A percentile compares a stretch with the other conserved stretches of the same genome.
Conservation (phyloP, 352 stramenopile species). For the Phytophthora syringae region DNA sequence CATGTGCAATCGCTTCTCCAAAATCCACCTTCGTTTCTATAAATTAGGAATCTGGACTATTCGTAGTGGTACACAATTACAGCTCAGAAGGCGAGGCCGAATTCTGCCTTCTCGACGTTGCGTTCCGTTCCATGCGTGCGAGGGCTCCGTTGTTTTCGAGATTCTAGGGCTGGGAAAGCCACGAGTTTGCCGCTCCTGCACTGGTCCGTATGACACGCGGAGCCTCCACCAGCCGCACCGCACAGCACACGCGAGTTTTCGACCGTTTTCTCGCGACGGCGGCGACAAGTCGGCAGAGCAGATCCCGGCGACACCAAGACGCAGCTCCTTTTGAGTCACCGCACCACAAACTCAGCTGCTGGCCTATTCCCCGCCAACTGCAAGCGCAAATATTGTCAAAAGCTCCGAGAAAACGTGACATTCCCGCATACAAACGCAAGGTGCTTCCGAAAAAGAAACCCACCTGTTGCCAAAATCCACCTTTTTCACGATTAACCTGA, state of each 20-base stretch:
- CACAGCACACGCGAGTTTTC: conserved; percentile 6
- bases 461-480: conserved; percentile 19
- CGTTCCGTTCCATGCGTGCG: too few species aligned
- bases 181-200: too few species aligned
- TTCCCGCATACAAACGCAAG: conserved; percentile 26
- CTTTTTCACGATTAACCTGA: too few species aligned
- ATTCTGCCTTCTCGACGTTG: neutral
- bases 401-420: conserved; percentile 14
- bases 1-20: too few species aligned
- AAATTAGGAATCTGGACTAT: neutral
- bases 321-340: neutral
- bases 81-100: conserved; percentile 17
- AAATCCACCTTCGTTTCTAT: too few species aligned
- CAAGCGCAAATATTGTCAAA: conserved; percentile 23
- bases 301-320: conserved; percentile 15
- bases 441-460: neutral
- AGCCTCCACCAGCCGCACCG: conserved; percentile 12
- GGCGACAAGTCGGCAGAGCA: conserved; percentile 6
- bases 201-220: conserved; percentile 18
- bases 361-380: conserved; percentile 3
- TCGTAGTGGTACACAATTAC: conserved; percentile 1
- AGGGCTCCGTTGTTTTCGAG: neutral
- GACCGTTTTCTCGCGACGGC: conserved; percentile 2
- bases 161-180: neutral
- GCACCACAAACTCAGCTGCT: neutral